phyloP scores from a whole-genome alignment of 140 eudicot species.

The Ambrosia hybrid region DNA sequence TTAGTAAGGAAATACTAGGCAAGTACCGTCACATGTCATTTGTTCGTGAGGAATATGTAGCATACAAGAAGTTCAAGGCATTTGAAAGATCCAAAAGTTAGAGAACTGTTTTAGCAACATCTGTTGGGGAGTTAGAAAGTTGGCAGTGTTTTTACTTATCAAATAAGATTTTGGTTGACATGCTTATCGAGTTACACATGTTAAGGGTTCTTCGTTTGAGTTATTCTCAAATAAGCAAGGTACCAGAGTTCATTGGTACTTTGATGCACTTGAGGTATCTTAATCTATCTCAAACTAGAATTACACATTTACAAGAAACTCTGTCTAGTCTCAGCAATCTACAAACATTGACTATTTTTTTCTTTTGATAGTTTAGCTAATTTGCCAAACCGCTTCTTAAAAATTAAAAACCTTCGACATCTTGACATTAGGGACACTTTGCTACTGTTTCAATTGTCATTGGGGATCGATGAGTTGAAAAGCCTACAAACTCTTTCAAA shows the following conservation, averaged over 20 bases:
- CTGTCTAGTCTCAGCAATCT: slow-evolving; percentile 7
- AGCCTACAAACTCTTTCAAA: slow-evolving; percentile 14
- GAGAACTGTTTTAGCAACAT: slow-evolving; percentile 40
- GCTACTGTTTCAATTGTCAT: slow-evolving; percentile 10
- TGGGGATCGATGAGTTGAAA: slow-evolving; percentile 22
- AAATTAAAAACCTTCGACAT: slow-evolving; percentile 17
- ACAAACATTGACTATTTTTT: slow-evolving; percentile 29
- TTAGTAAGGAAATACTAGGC: background rate
- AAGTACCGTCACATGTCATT: slow-evolving; percentile 39
- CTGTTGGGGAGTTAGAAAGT: background rate
- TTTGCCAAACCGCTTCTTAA: slow-evolving; percentile 2
- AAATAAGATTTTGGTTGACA: background rate
- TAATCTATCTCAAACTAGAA: slow-evolving; percentile 6
- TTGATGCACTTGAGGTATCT: background rate
- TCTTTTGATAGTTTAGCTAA: background rate
- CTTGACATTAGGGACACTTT: slow-evolving; percentile 27
- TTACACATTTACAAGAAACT: slow-evolving; percentile 12
- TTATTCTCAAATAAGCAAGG: no score
- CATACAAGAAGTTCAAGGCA: slow-evolving; percentile 23
- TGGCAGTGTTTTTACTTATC: background rate
- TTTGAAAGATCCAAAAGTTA: slow-evolving; percentile 21
- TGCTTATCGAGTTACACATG: background rate
- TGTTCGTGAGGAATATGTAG: slow-evolving; percentile 23
- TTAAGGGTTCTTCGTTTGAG: background rate
- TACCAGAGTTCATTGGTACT: no score